Base-by-base conservation (phyloP, 2,329 filamentous ascomycete species). In the Ophiostoma montium region DNA sequence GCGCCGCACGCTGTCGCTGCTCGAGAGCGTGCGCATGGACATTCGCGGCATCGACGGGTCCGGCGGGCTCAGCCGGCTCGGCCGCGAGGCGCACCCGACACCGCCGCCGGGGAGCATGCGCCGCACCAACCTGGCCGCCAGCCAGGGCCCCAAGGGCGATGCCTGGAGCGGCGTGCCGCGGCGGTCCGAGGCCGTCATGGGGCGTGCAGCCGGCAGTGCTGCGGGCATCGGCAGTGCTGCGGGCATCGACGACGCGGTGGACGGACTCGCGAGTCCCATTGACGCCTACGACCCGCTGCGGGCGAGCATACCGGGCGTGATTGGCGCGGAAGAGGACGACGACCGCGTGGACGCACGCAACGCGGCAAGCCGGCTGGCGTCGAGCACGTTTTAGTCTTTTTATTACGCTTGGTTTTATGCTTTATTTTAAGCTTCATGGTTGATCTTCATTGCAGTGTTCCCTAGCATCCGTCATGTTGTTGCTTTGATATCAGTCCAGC, bases 131-230 rank as follows among this genome's bases (percentile, higher is more conserved):
- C 67, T 95, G 56, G 85, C 86, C 15, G 85, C 86, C 43, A 92
- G 85, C 59, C 92, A 98, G 66, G 92, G 92, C 0, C 90, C 92
- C 46, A 94, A 94, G 68, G 92, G 92, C n/a, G 92, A 98, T 64
- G 84, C 92, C 15, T 98, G 92, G 92, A 95, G 87, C 59, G 92
- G 92, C 51, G 88, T 95, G 27, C 86, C 89, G 33, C 77, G 92
- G 53, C 77, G 86, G 49, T 80, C 82, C 30, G 59, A 55, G 30
- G 86, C 94, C 58, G 82, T 80, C n/a, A 83, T 76, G 13, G 78
- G 52, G 76, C 69, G 60, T 62, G 67, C 75, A 57, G 66, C 70
- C 59, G 63, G 51, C 51, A 65, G 55, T 18, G 27, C 18, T 15
- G 53, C 61, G 43, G 50, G 56, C 59, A 54, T n/a, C n/a, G n/a